Conservation (phyloP, 2,329 filamentous ascomycete genomes). For the Colletotrichum orchidophilum region DNA sequence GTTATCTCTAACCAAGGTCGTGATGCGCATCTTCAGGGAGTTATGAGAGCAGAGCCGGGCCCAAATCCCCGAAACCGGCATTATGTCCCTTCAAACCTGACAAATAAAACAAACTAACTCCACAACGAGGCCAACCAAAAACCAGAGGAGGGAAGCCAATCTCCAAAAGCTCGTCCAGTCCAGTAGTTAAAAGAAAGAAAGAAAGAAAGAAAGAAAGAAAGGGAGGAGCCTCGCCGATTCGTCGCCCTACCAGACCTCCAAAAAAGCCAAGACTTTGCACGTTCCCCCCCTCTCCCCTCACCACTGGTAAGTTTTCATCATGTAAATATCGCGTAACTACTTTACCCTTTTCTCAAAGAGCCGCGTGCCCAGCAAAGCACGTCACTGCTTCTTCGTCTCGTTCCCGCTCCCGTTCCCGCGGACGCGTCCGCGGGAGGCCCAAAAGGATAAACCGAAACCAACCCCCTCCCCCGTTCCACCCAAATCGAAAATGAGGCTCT, state of each 20-base stretch:
- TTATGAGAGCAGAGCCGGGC: neutral
- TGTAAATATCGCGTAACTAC: constrained; percentile 20
- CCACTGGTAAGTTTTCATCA: constrained; percentile 23
- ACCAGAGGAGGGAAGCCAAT: neutral
- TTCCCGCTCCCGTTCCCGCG: constrained; percentile 16
- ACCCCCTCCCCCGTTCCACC: constrained; percentile 14
- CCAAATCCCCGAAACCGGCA: neutral
- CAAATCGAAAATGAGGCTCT: constrained; percentile 15
- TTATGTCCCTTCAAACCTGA: too few species aligned
- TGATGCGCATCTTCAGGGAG: neutral
- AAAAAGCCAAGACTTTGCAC: constrained; percentile 13
- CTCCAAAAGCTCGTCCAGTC: neutral
- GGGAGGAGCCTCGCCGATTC: neutral
- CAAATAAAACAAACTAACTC: too few species aligned
- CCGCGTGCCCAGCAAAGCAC: neutral
- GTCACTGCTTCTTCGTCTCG: neutral
- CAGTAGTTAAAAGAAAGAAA: neutral
- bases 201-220: too few species aligned
- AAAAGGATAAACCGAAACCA: neutral
- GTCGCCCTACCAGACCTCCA: neutral
- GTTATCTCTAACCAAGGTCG: neutral
- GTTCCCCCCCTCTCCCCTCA: neutral
- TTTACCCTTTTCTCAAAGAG: neutral
- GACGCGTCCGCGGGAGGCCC: constrained; percentile 4
- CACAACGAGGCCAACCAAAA: too few species aligned